Base-by-base conservation (phyloP, 2,329 filamentous ascomycete genomes). In the Trichothecium roseum region DNA sequence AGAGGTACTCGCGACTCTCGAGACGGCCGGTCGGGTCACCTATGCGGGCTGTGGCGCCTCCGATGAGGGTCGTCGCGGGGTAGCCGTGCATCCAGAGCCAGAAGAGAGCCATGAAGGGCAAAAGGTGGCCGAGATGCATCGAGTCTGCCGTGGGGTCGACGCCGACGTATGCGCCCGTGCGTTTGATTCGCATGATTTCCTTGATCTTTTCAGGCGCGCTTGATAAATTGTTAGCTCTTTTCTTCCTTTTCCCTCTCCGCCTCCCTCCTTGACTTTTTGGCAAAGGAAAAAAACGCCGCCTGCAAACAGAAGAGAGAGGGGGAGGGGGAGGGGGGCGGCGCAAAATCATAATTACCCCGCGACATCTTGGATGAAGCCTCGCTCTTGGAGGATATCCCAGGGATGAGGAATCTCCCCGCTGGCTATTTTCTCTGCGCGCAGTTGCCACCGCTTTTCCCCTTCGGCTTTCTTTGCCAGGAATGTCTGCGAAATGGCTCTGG, bases 81-180 rank as follows among this genome's bases (percentile, higher is more conserved):
- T 81, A 79, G 17, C 85, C 84, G 51, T 87, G 68, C 44, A 87
- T 65, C 60, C 85, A 86, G 64, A 88, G 72, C 81, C 84, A 89
- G 60, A 86, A 87, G 17, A 89, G 64, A 13, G 82, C 74, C 84
- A 91, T 91, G 37, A 89, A 66, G 16, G 85, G 81, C 12, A 91
- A 64, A 5, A 93, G 66, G 51, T 93, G 84, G 39, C 85, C 85
- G 32, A 91, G 66, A 49, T 93, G 85, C 40, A 91, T 63, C 3
- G 84, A 91, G 37, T 74, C 66, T 12, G 83, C 84, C 1, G 85
- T 91, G 5, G 85, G 84, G 51, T 93, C 85, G 49, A 91, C 74
- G 45, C 85, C 85, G 36, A 84, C 81, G 50, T 93, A 93, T 40
- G 73, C 78, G 42, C 79, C 81, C 45, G 86, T 74, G 41, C 79